Conservation (phyloP, 2,329 filamentous ascomycete genomes). For the Pleochaeta shiraiana region DNA sequence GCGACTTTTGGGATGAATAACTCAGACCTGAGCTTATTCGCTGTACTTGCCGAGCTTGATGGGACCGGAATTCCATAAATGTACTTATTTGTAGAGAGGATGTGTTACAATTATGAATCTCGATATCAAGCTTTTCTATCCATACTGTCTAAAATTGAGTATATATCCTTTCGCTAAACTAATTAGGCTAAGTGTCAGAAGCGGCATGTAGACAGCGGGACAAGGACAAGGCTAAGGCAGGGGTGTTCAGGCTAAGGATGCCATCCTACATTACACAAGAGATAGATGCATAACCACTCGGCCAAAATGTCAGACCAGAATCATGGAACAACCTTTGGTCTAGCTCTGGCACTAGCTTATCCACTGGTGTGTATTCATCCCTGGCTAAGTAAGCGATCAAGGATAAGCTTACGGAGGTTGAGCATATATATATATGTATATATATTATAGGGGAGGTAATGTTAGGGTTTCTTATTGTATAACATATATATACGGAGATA, state of each 20-base stretch:
- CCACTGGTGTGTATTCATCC: background rate
- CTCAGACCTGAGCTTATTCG: background rate
- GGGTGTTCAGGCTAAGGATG: too few species aligned
- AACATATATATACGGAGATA: background rate
- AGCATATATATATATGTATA: background rate
- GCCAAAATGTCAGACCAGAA: too few species aligned
- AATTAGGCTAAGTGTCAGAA: too few species aligned
- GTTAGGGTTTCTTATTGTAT: background rate
- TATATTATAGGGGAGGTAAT: background rate
- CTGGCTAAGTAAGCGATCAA: background rate
- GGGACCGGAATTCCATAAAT: background rate
- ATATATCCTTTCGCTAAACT: too few species aligned
- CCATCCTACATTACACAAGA: too few species aligned
- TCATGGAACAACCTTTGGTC: background rate
- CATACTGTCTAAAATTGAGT: too few species aligned
- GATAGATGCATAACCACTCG: too few species aligned
- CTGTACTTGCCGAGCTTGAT: background rate
- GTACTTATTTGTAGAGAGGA: background rate
- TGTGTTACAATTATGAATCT: too few species aligned
- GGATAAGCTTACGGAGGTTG: background rate
- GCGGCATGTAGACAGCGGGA: too few species aligned
- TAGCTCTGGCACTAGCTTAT: background rate
- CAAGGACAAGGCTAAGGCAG: too few species aligned
- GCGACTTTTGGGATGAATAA: background rate
- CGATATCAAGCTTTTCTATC: too few species aligned